phyloP scores from a whole-genome alignment of 148 eudicot genomes.

The Chenopodium quinoa region DNA sequence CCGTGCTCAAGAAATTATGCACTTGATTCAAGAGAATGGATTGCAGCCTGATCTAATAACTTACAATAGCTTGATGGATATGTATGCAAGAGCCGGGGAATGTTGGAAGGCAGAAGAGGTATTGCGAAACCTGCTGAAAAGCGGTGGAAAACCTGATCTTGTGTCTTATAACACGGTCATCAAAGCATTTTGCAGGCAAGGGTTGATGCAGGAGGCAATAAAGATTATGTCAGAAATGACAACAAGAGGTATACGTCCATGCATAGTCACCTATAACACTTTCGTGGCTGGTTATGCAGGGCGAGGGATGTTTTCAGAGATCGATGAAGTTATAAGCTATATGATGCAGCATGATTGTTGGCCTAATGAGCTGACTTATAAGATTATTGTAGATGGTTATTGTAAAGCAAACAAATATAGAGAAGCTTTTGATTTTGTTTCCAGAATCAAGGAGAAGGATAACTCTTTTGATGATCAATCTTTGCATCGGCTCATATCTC shows the following conservation, averaged over 20 bases:
- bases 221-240: constrained; percentile 73
- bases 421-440: constrained; percentile 74
- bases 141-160: constrained; percentile 65
- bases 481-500: constrained; percentile 48
- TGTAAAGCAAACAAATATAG: constrained; percentile 62
- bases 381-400: constrained; percentile 65
- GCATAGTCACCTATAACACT: constrained; percentile 84
- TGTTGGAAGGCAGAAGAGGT: constrained; percentile 91
- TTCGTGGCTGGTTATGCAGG: constrained; percentile 77
- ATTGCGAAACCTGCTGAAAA: constrained; percentile 41
- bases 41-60: constrained; percentile 82
- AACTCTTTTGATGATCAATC: constrained; percentile 42
- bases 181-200: constrained; percentile 79
- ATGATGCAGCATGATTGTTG: constrained; percentile 67
- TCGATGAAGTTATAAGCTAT: constrained; percentile 62
- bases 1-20: constrained; percentile 63
- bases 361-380: constrained; percentile 85
- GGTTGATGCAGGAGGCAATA: constrained; percentile 81
- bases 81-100: constrained; percentile 74
- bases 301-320: constrained; percentile 64
- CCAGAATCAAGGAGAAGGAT: constrained; percentile 52
- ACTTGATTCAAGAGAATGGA: constrained; percentile 46
- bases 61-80: constrained; percentile 78
- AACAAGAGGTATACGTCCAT: constrained; percentile 66
- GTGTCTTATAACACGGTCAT: constrained; percentile 89